Evolutionary conservation across 1,284 basidiomycete genomes (phyloP).

Genomic region (Singerocomus inundabilis): DNA sequence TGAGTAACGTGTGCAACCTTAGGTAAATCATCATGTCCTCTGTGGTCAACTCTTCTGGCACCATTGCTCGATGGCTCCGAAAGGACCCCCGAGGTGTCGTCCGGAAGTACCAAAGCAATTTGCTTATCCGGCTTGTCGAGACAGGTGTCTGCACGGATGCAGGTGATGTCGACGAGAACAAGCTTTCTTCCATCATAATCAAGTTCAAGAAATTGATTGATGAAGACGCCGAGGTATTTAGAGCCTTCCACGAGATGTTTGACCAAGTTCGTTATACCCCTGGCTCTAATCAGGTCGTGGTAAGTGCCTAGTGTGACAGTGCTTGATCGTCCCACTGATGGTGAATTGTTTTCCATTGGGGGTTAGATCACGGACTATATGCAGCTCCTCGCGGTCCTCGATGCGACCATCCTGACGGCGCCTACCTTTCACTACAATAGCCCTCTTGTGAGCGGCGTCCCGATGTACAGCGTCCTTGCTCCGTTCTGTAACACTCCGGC

Average conservation of each 20-base stretch:
- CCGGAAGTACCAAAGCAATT: conserved; percentile 1
- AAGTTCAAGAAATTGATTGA: conserved; percentile 45
- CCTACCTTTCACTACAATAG: too few species aligned
- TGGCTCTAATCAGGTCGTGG: conserved; percentile 1
- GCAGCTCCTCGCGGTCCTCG: too few species aligned
- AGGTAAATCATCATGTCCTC: conserved; percentile 10
- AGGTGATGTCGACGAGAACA: conserved; percentile 13
- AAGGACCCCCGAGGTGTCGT: conserved; percentile 11
- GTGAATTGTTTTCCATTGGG: not conserved
- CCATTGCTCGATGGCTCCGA: conserved; percentile 23
- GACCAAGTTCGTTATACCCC: conserved; percentile 11
- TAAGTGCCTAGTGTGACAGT: not conserved
- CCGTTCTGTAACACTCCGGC: conserved; percentile 31
- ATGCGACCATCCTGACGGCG: too few species aligned
- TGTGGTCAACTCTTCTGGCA: not conserved
- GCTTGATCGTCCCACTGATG: not conserved
- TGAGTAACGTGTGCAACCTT: not conserved
- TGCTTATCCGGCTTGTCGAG: conserved; percentile 8
- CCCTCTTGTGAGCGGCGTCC: too few species aligned
- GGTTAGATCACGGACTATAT: too few species aligned
- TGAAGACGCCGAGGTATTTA: conserved; percentile 37
- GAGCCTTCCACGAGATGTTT: conserved; percentile 39
- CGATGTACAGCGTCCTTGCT: not conserved
- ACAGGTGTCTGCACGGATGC: conserved; percentile 6
- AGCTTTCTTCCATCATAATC: conserved; percentile 32